phyloP scores from a whole-genome alignment of 1,284 basidiomycete species.

The Coriolopsis trogii region DNA sequence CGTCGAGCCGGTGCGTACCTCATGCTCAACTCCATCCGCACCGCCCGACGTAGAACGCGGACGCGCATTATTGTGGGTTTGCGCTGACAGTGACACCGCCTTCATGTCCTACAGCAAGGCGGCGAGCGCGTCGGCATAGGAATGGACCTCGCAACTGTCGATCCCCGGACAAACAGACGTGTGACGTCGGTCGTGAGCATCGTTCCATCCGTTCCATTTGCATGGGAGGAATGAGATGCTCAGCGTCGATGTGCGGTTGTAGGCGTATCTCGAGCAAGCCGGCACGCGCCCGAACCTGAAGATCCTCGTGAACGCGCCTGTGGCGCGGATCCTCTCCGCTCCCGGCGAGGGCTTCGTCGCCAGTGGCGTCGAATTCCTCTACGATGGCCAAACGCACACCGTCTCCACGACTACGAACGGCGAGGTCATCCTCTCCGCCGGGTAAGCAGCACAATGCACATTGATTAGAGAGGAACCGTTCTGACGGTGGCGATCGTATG shows the following conservation, averaged over 20 bases:
- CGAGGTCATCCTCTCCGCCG: slow-evolving; percentile 43
- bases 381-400: slow-evolving; percentile 25
- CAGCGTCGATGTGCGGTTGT: not conserved
- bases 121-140: not conserved
- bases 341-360: slow-evolving; percentile 25
- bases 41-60: too few relatives aligned
- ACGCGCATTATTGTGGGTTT: too few relatives aligned
- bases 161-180: slow-evolving; percentile 11
- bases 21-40: not conserved
- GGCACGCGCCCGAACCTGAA: slow-evolving; percentile 22
- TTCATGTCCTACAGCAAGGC: not conserved
- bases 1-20: slow-evolving; percentile 1
- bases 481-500: not conserved
- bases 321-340: slow-evolving; percentile 15
- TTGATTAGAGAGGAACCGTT: too few relatives aligned
- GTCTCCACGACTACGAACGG: slow-evolving; percentile 29
- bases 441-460: slow-evolving; percentile 21
- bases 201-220: not conserved
- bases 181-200: slow-evolving; percentile 4
- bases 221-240: not conserved
- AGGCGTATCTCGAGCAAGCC: slow-evolving; percentile 23
- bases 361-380: slow-evolving; percentile 38
- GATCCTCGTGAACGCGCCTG: slow-evolving; percentile 24
- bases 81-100: too few relatives aligned
- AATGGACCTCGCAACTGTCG: slow-evolving; percentile 8